Evolutionary conservation across 2,329 filamentous ascomycete genomes (phyloP), one percentile per base, ranked within the genome.

Genomic region (Paecilomyces variotii): DNA sequence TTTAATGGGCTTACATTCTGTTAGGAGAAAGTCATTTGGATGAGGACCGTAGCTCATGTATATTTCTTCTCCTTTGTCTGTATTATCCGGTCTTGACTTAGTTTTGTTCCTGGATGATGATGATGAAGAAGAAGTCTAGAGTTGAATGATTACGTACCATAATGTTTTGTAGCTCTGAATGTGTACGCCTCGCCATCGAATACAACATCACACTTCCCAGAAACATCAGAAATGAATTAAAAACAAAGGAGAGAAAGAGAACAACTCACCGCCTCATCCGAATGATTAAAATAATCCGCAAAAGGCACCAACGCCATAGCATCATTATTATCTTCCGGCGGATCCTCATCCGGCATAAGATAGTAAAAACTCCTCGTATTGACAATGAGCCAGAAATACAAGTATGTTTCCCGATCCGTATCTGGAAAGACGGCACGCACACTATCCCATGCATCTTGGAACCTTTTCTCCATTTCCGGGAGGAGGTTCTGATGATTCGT

Each of bases 301-400:
- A 78, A 78, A 1, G 77, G 77, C 59, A 78, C 67, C 59, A 79
- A 58, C 5, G 75, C 77, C 70, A 79, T 76, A 7, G 76, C 73
- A 65, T 79, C 76, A 62, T 79, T 77, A 1, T 68, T 68, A 59
- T 76, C 70, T 55, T 72, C 69, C 1, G 72, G 72, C 2, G 67
- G 59, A 27, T 74, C 66, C 63, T 63, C 69, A 51, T 67, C 78
- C 7, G 73, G 73, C 54, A 71, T 76, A 50, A 81, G 74, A 75
- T 81, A 85, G 66, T 82, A 84, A 65, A 87, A 86, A 27, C 80
- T 82, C 63, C 84, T 75, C 0, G 82, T 85, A 63, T 85, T 84
- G 14, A 85, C 79, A 58, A 85, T 79, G 25, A 84, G 73, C 84
- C 84, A 87, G 64, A 79, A 77, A 67, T 86, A 85, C 4, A 74